Evolutionary conservation across 495 filamentous ascomycete genomes (phyloP), one percentile per base, ranked within the genome.

Genomic region (Neurospora hispaniola): DNA sequence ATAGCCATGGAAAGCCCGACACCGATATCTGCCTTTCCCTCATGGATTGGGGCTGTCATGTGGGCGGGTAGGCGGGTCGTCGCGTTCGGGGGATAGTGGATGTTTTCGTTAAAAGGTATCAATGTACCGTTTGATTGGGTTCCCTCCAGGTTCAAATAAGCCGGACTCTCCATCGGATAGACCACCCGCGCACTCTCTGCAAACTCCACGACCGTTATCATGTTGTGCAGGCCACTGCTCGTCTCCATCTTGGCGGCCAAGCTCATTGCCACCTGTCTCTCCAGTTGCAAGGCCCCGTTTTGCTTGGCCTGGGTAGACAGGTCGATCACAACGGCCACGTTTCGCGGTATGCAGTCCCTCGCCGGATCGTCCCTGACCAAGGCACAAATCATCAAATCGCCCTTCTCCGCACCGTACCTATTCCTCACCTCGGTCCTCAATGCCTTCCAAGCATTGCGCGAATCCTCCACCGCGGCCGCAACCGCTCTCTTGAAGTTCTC

Each of bases 341-440:
- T 59, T 6, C 70, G 70, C 20, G 42, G 42, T 43, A 42, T 72
- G 70, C 78, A 79, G 41, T 74, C 73, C 18, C 70, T 75, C 42
- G 76, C 70, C 7, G 78, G 78, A 68, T 78, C 70, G 35, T 79
- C 78, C n/a, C 76, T 72, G 18, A 79, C 70, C 18, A 79, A 43
- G 5, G 76, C 72, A 48, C 78, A 79, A 20, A 78, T 76, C 73
- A 79, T 78, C 11, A 79, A 71, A 39, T 78, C 74, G 31, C 76
- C 76, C n/a, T 69, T 62, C 5, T 73, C 66, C 3, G 11, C 14
- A n/a, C 76, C 78, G 31, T 76, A 78, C n/a, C 44, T 14, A 2
- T 73, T 35, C 7, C 71, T 69, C 11, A 79, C 41, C 42, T 75
- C 73, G 20, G 74, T 70, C 4, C 72, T 71, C 35, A 79, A 59